Base-by-base conservation (phyloP, 2,329 filamentous ascomycete species). In the Pseudogymnoascus sp. region DNA sequence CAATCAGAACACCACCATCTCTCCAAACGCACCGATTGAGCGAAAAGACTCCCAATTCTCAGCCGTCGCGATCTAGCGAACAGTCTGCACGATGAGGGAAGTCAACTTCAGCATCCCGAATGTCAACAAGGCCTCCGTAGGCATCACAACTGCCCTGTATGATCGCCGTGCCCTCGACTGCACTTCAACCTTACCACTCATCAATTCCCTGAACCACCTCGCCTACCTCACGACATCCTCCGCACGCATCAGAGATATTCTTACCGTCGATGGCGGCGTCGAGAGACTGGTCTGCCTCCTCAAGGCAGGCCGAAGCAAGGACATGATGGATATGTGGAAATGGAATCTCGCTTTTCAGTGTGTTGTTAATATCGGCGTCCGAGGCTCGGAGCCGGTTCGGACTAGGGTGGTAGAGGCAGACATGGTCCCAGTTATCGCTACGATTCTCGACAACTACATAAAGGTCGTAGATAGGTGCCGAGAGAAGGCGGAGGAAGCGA, bases 291-390 rank as follows among this genome's bases (percentile, higher is more conserved):
- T 99, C 74, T 97, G 92, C 83, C 97, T 99, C 72, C 84, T 99
- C 75, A 99, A 99, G 77, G 91, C 96, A 77, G 94, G 94, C 66
- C 84, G 94, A 73, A 97, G 91, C 78, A 95, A 92, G 77, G 93
- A 99, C 75, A 89, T 97, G 87, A 97, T 97, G 93, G 93, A 97
- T 75, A 96, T 96, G 90, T 99, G 94, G 94, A 97, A 97, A 78
- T 99, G 94, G 94, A 99, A 97, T 73, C 83, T 99, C 66, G 94
- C 94, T 61, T 99, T 99, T 75, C 94, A 97, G 77, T 99, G 94
- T 75, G 92, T 97, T 67, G 94, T 99, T 74, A 99, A 99, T 76
- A 97, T 99, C 72, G 94, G 94, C 63, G 93, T 99, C 64, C 86
- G 94, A 69, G 94, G 94, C 64, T 97, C 94, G 11, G 94, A 99